Percentiles rank a stretch among this genome's conserved stretches.
Conservation (phyloP, 176 grass and related monocot genomes). For the Coix lacrymajobi region DNA sequence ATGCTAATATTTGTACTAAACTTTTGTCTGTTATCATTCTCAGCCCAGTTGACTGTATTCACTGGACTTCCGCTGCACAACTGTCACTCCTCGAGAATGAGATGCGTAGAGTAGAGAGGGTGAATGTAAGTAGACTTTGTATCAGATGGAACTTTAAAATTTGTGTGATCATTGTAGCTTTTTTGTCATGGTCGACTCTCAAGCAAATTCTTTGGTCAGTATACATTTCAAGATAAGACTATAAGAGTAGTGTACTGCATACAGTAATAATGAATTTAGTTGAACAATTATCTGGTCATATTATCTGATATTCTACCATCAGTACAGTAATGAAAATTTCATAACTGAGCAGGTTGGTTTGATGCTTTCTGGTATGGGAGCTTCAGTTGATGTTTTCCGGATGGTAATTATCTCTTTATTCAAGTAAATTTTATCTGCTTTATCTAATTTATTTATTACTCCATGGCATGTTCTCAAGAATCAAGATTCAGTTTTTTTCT, state of each 20-base stretch:
- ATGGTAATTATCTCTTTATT: conserved; percentile 49
- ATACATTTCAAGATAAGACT: neutral
- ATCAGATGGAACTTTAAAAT: neutral
- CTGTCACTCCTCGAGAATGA: conserved; percentile 88
- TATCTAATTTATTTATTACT: neutral
- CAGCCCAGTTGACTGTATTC: conserved; percentile 96
- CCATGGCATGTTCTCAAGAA: neutral
- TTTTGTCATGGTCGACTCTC: neutral
- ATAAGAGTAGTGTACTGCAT: neutral
- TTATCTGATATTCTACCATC: neutral
- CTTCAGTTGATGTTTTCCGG: conserved; percentile 49
- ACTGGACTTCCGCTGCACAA: conserved; percentile 92
- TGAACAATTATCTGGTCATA: neutral
- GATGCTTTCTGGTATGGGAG: conserved; percentile 71
- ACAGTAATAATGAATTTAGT: neutral
- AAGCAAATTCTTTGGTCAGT: neutral
- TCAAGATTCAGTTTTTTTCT: neutral
- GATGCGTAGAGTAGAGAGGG: conserved; percentile 82
- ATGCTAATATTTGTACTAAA: conserved; percentile 23
- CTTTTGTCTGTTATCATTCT: conserved; percentile 27
- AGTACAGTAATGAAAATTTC: neutral
- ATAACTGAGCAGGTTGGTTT: conserved; percentile 51
- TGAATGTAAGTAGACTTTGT: conserved; percentile 55
- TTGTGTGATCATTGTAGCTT: neutral
- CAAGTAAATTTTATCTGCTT: neutral